A percentile compares a stretch with the other conserved stretches of the same genome.
Conservation (phyloP, 805 yeast genomes). For the Candida loeiensis region DNA sequence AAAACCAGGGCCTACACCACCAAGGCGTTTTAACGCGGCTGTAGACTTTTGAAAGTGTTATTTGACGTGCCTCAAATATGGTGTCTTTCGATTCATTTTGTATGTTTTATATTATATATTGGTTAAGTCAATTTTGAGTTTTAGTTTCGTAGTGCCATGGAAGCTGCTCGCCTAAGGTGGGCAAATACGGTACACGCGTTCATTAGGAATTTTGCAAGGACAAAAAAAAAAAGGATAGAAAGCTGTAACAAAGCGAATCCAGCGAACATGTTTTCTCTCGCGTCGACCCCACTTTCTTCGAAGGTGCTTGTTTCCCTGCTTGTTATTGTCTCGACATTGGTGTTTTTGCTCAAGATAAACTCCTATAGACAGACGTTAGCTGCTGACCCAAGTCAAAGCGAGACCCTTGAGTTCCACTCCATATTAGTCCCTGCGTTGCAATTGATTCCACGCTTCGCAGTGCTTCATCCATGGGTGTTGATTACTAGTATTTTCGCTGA, state of each 20-base stretch:
- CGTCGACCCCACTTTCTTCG: slow-evolving; percentile 33
- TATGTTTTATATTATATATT: slow-evolving; percentile 9
- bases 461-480: slow-evolving; percentile 63
- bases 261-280: not conserved
- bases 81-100: slow-evolving; percentile 3
- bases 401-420: slow-evolving; percentile 26
- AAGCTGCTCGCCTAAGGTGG: too few species aligned
- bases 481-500: slow-evolving; percentile 65
- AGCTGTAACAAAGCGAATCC: not conserved
- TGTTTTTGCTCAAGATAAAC: slow-evolving; percentile 41
- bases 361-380: slow-evolving; percentile 19
- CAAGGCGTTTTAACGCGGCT: slow-evolving; percentile 33
- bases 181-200: not conserved
- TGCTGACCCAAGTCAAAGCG: slow-evolving; percentile 12
- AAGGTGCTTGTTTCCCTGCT: slow-evolving; percentile 40
- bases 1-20: slow-evolving; percentile 55
- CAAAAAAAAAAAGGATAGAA: not conserved
- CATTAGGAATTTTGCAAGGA: not conserved
- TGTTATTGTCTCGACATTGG: slow-evolving; percentile 34
- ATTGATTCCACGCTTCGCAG: slow-evolving; percentile 55
- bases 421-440: slow-evolving; percentile 57
- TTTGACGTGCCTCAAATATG: not conserved
- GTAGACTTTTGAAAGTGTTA: not conserved
- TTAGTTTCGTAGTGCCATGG: not conserved
- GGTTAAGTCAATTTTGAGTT: slow-evolving; percentile 3